A percentile compares a stretch with the other conserved stretches of the same genome.
Conservation (phyloP, 768 basidiomycete species). For the Fomitopsis pulvina region DNA sequence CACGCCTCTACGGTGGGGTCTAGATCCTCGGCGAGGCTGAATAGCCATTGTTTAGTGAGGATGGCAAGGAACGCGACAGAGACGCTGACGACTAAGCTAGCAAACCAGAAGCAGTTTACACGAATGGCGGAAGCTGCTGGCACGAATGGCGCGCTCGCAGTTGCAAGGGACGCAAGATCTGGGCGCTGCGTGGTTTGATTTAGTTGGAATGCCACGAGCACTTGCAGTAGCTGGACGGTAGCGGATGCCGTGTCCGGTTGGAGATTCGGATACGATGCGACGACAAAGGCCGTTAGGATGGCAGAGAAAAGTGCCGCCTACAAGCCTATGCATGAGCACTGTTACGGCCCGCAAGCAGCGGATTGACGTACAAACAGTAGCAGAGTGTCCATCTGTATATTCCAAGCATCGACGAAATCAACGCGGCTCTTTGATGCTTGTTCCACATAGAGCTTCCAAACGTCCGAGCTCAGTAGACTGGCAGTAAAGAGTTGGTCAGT, state of each 20-base stretch:
- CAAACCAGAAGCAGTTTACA: slow-evolving; percentile 38
- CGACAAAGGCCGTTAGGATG: slow-evolving; percentile 22
- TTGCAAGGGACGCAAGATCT: background rate
- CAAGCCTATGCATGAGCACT: background rate
- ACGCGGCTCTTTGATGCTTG: slow-evolving; percentile 2
- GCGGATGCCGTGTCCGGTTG: slow-evolving; percentile 14
- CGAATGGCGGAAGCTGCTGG: slow-evolving; percentile 27
- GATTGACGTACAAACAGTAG: slow-evolving; percentile 10
- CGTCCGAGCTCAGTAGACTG: no score
- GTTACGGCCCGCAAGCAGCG: no score
- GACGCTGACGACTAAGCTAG: slow-evolving; percentile 30
- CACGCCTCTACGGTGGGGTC: slow-evolving; percentile 25
- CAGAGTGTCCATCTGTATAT: slow-evolving; percentile 8
- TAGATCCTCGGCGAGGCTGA: slow-evolving; percentile 22
- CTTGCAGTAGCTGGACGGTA: slow-evolving; percentile 5
- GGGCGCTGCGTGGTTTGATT: background rate
- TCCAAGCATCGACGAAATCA: slow-evolving; percentile 5
- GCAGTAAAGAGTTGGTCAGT: no score
- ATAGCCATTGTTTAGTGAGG: slow-evolving; percentile 44
- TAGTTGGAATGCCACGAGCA: background rate
- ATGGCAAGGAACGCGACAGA: slow-evolving; percentile 37
- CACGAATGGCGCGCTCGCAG: background rate
- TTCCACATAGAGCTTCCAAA: slow-evolving; percentile 1
- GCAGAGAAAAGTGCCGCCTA: slow-evolving; percentile 27
- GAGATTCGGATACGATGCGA: slow-evolving; percentile 14